Evolutionary conservation across 495 filamentous ascomycete genomes (phyloP).

Genomic region (Glonium stellatum): DNA sequence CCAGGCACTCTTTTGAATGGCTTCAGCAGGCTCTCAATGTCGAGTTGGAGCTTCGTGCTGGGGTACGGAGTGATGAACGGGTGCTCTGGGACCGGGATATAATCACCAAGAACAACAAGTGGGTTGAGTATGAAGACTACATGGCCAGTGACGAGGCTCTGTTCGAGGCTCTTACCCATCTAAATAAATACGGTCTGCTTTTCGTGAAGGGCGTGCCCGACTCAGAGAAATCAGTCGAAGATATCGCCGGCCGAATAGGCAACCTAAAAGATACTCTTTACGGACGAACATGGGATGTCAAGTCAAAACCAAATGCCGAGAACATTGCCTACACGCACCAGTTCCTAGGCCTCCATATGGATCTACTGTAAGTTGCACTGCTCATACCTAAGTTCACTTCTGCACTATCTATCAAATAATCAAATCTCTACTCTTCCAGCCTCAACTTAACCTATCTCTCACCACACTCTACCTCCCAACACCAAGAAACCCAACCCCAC

Average conservation of each 20-base stretch:
- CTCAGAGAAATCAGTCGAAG: constrained; percentile 55
- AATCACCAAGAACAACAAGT: constrained; percentile 40
- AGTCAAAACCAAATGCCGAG: constrained; percentile 63
- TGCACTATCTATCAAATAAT: background rate
- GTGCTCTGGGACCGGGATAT: constrained; percentile 38
- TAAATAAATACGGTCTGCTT: constrained; percentile 58
- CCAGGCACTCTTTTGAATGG: constrained; percentile 35
- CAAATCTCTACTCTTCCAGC: too few species aligned
- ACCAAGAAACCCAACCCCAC: too few species aligned
- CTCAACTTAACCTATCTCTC: too few species aligned
- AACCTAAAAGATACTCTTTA: constrained; percentile 77
- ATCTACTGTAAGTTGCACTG: constrained; percentile 49
- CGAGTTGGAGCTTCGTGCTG: constrained; percentile 17
- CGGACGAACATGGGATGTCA: constrained; percentile 83
- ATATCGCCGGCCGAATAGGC: constrained; percentile 65
- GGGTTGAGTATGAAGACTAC: constrained; percentile 63
- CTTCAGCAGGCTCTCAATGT: constrained; percentile 20
- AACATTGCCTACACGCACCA: constrained; percentile 86
- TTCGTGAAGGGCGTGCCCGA: constrained; percentile 65
- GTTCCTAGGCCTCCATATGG: constrained; percentile 81
- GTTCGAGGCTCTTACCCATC: constrained; percentile 45
- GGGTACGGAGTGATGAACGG: constrained; percentile 23
- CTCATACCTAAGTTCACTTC: background rate
- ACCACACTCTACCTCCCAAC: too few species aligned
- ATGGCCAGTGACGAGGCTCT: constrained; percentile 51